Evolutionary conservation across 345 rosid genomes (phyloP), one percentile per base, ranked within the genome.

Genomic region (Noccaea bulbosa): DNA sequence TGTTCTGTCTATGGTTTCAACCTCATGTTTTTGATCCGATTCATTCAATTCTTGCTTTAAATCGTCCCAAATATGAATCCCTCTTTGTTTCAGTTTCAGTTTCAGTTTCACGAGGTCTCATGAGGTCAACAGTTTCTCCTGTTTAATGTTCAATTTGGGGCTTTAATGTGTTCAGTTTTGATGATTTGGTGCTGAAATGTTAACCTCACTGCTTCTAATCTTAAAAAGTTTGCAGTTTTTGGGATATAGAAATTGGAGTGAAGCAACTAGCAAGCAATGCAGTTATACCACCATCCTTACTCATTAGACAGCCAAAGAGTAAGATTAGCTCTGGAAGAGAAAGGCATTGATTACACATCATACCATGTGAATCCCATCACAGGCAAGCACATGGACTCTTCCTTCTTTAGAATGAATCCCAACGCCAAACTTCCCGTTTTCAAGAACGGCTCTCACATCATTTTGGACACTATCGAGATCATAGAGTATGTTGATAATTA

Each of bases 211-310:
- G 51, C 65, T 66, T 73, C 5, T 48, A 32, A 24, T 65, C 16
- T 65, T 60, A 20, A 27, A 20, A 43, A n/a, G 10, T 20, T 20
- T 62, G 41, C 59, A 53, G 58, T 11, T 62, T 47, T 7, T 38
- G 60, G 70, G 52, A 12, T 34, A 37, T 43, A 44, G 65, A 12
- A 16, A 44, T 33, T 40, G 47, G 71, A 46, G 3, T 65, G 73
- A 63, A 80, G 78, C n/a, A n/a, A n/a, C n/a, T n/a, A n/a, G n/a
- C 58, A 75, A 89, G 30, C 30, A 27, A 27, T 93, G 97, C 98
- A 91, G 80, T 85, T 93, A 45, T 91, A 91, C 83, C 97, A 91
- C 76, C 98, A 93, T 76, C 97, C 96, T 4, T 89, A 67, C 70
- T 89, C 97, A 47, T 33, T 89, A 73, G 92, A 93, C 78, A 85